Evolutionary conservation across 352 stramenopile species (phyloP).

Genomic region (Achlya hypogyna): DNA sequence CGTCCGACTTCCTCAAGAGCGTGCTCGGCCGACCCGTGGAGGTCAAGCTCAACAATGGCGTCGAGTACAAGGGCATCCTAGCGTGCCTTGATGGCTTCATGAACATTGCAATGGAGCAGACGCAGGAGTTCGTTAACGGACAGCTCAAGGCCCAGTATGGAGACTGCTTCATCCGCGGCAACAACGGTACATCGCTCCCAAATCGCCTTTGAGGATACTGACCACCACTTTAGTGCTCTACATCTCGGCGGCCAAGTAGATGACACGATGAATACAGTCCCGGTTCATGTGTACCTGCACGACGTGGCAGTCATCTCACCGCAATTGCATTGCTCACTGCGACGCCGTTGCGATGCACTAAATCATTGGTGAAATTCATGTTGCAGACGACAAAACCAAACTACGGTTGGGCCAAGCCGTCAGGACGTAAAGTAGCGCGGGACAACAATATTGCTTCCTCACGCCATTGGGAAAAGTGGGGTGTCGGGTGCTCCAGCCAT

Average conservation of each 20-base stretch:
- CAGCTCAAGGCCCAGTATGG: constrained; percentile 99
- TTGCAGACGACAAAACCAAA: too few species aligned
- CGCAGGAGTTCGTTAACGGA: constrained; percentile 98
- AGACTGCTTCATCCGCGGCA: constrained; percentile 99
- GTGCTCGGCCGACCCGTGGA: constrained; percentile 93
- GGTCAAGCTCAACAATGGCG: constrained; percentile 99
- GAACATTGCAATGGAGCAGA: constrained; percentile 99
- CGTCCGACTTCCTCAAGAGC: constrained; percentile 87
- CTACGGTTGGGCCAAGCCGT: too few species aligned
- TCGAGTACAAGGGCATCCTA: constrained; percentile 97
- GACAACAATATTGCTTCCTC: too few species aligned
- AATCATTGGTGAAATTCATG: too few species aligned
- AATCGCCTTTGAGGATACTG: constrained; percentile 5
- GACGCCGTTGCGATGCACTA: too few species aligned
- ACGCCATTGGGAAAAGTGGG: too few species aligned
- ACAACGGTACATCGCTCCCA: constrained; percentile 87
- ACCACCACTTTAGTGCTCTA: constrained; percentile 50
- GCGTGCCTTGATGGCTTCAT: constrained; percentile 99
- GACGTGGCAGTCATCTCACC: too few species aligned
- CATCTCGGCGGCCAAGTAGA: constrained; percentile 75
- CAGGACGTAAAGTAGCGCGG: too few species aligned
- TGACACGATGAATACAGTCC: neutral
- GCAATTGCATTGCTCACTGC: too few species aligned
- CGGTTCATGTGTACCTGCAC: too few species aligned
- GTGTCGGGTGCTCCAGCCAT: too few species aligned